Evolutionary conservation across 1,139 yeast species (phyloP).

Genomic region (Yamadazyma membranifaciens): DNA sequence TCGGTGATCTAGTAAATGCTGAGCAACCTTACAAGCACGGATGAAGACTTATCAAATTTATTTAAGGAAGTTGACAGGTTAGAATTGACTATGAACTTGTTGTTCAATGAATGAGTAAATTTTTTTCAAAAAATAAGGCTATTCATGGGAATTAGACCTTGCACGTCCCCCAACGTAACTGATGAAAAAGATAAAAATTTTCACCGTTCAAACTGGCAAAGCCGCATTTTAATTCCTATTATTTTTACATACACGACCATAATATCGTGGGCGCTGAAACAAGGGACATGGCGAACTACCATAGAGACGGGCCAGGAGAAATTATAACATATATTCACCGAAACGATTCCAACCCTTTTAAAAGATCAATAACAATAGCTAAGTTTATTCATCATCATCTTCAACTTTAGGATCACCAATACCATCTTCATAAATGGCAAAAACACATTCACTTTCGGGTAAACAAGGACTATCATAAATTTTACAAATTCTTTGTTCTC

Average conservation of each 20-base stretch:
- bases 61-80: background rate
- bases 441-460: constrained; percentile 92
- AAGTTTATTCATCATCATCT: constrained; percentile 35
- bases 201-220: constrained; percentile 9
- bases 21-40: too few species aligned
- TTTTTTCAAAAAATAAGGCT: too few species aligned
- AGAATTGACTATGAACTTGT: background rate
- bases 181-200: constrained; percentile 38
- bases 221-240: constrained; percentile 4
- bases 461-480: constrained; percentile 94
- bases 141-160: constrained; percentile 5
- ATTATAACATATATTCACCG: too few species aligned
- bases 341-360: background rate
- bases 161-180: constrained; percentile 14
- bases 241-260: too few species aligned
- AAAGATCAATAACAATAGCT: background rate
- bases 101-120: too few species aligned
- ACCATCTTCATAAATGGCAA: constrained; percentile 96
- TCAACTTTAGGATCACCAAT: constrained; percentile 92
- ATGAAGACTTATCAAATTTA: background rate
- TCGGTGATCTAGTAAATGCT: background rate
- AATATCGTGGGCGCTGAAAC: background rate
- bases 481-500: constrained; percentile 89
- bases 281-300: background rate
- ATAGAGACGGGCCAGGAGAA: background rate